These are phyloP conservation scores for Amphibolis antarctica DNA, from an alignment of 106 monocot genomes.

Conservation along the genomic window DNA sequence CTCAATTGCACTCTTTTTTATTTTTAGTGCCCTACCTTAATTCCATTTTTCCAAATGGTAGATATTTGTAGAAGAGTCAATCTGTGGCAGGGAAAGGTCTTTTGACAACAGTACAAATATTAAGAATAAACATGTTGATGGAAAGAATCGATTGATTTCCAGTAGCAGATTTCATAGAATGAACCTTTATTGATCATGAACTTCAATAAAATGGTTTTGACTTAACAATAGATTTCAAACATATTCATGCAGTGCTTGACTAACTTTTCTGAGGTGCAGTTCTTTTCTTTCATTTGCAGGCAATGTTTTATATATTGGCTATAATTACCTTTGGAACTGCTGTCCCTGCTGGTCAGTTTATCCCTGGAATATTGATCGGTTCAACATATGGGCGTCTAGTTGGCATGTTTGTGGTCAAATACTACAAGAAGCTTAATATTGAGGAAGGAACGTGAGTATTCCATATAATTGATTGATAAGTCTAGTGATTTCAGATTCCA, in stretches of 20 bases:
- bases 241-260: background rate
- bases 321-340: constrained; percentile 94
- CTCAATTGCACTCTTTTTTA: too few species aligned
- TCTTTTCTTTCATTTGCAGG: constrained; percentile 29
- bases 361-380: constrained; percentile 99
- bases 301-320: constrained; percentile 87
- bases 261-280: background rate
- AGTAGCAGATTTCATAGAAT: too few species aligned
- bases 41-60: too few species aligned
- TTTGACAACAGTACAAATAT: too few species aligned
- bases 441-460: constrained; percentile 96
- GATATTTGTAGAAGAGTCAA: too few species aligned
- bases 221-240: too few species aligned
- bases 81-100: too few species aligned
- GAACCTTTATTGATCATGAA: too few species aligned
- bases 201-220: too few species aligned
- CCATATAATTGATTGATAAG: background rate
- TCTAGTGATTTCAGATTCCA: background rate
- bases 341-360: constrained; percentile 97
- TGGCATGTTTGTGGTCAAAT: constrained; percentile 93
- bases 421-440: constrained; percentile 77
- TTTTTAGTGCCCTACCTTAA: too few species aligned
- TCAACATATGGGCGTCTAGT: constrained; percentile 97
- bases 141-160: too few species aligned
- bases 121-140: too few species aligned